Base-by-base conservation (phyloP, 164 flowering plant genomes). In the Sedum album region DNA sequence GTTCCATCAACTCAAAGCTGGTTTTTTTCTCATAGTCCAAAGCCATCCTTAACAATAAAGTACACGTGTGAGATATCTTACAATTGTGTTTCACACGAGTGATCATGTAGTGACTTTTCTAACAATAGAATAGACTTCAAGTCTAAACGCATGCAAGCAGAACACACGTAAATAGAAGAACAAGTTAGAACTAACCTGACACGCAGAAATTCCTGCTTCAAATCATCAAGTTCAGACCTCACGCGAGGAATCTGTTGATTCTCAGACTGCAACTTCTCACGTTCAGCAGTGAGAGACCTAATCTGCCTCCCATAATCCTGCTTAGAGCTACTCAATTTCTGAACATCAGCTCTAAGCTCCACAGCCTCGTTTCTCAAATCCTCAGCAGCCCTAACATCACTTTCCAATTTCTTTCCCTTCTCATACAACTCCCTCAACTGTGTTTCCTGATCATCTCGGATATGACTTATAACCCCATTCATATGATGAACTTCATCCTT, bases 21-120 rank as follows among this genome's bases (percentile, higher is more conserved):
- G 84, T 88, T 77, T 89, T 88, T 85, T 90, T 94, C 74, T 94
- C 99, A 80, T 78, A 88, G 53, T 91, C 97, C 76, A 85, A 74
- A 33, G 91, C 93, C 79, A 74, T 66, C 79, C 99, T 94, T 71
- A 35, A 75, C 74, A 42, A 67, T 25, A 26, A 71, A 72, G 62
- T 0, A 8, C 5, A 8, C 5, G 21, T 17, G 20, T 61, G 46
- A 33, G 36, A 41, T 10, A 66, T 35, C 18, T 15, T 53, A 1
- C 60, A 23, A 10, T 53, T 23, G 8, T 53, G 11, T 23, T 53
- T 23, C 13, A 9, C 60, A 21, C 10, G 7, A 21, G 30, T 23
- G 15, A 9, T 53, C 30, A 20, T 1, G 55, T 20, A 49, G n/a
- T 20, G 23, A 20, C 5, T 20, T 20, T 20, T 13, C 28, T 21